Conservation (phyloP, 495 filamentous ascomycete genomes). For the Hypoxylon perforatum region DNA sequence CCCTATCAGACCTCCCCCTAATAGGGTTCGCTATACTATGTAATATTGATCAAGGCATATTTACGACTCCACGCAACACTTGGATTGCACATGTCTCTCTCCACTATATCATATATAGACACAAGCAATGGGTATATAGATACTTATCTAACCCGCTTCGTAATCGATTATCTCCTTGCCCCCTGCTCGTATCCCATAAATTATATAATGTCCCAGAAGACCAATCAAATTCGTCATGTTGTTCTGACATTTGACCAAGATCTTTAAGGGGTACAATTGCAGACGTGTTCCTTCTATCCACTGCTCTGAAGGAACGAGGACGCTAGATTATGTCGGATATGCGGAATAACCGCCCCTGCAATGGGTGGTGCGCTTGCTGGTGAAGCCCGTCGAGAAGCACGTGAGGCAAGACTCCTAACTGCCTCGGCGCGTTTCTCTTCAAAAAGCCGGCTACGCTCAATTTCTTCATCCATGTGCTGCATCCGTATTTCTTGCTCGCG, state of each 20-base stretch:
- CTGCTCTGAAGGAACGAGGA: constrained; percentile 24
- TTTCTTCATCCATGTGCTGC: constrained; percentile 49
- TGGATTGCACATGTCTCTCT: too few relatives aligned
- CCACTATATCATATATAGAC: too few relatives aligned
- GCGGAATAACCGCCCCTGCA: constrained; percentile 8
- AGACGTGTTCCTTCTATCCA: neutral
- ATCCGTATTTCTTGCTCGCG: constrained; percentile 49
- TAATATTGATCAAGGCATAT: too few relatives aligned
- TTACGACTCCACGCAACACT: too few relatives aligned
- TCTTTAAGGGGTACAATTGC: neutral
- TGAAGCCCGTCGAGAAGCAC: constrained; percentile 36
- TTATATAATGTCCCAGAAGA: neutral
- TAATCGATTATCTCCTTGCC: neutral
- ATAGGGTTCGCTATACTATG: neutral
- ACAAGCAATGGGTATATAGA: neutral
- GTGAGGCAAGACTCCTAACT: constrained; percentile 39
- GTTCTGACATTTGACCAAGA: neutral
- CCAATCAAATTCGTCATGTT: neutral
- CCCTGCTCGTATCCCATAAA: neutral
- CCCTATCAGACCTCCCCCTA: neutral
- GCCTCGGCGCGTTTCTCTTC: constrained; percentile 54
- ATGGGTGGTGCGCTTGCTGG: constrained; percentile 24
- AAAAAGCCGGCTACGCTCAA: constrained; percentile 54
- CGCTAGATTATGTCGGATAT: constrained; percentile 12
- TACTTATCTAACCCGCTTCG: too few relatives aligned